Conservation (phyloP, 208 protist genomes). For the Endotrypanum monterogeii region DNA sequence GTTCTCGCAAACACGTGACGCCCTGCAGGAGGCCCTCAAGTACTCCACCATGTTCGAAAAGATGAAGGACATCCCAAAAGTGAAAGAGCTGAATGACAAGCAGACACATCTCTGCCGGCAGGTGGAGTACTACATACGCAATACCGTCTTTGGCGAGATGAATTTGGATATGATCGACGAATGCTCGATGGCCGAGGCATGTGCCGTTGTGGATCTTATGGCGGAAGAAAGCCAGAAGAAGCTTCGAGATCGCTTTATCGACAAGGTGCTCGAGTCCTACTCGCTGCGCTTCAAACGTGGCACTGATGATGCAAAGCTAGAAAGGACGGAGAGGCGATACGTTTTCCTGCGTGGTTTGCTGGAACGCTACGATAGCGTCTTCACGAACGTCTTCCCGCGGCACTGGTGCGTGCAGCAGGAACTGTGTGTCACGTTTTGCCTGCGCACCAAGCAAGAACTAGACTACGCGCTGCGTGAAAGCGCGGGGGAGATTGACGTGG, state of each 20-base stretch:
- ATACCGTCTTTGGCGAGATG: constrained; percentile 81
- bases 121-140: constrained; percentile 84
- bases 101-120: constrained; percentile 76
- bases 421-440: constrained; percentile 90
- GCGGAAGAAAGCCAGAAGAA: constrained; percentile 69
- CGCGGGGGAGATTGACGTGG: constrained; percentile 82
- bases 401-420: constrained; percentile 94
- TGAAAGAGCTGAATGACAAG: constrained; percentile 89
- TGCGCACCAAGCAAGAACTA: constrained; percentile 89
- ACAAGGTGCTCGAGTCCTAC: constrained; percentile 86
- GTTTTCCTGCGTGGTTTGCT: constrained; percentile 86
- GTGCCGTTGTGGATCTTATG: constrained; percentile 88
- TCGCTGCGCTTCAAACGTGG: constrained; percentile 82
- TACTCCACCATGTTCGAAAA: constrained; percentile 78
- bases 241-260: constrained; percentile 88
- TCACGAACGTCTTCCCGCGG: constrained; percentile 81
- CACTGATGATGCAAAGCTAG: constrained; percentile 84
- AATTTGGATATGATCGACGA: constrained; percentile 72
- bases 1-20: constrained; percentile 84
- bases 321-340: constrained; percentile 92
- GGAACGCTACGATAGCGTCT: constrained; percentile 77
- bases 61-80: constrained; percentile 84
- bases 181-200: constrained; percentile 82
- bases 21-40: constrained; percentile 83
- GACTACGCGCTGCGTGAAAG: constrained; percentile 73